phyloP scores from a whole-genome alignment of 1,284 basidiomycete species.

The Cryptococcus jaspeensis region DNA sequence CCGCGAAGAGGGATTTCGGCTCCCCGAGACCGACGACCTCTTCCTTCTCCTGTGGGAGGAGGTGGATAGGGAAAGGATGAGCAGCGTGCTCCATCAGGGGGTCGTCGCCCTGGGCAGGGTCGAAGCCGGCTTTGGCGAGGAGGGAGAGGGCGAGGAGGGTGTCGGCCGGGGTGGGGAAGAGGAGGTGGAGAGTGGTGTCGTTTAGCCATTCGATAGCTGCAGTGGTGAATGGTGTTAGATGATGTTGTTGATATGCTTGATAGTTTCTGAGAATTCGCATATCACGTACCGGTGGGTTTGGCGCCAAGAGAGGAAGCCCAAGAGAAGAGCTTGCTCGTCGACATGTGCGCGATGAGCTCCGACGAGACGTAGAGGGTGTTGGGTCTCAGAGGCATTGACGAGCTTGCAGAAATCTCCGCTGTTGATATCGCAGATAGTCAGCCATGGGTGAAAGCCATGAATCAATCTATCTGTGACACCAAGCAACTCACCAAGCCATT shows the following conservation, averaged over 20 bases:
- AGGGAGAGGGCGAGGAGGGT: slow-evolving; percentile 39
- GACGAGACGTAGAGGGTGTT: slow-evolving; percentile 39
- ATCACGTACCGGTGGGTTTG: slow-evolving; percentile 36
- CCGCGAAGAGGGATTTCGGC: slow-evolving; percentile 18
- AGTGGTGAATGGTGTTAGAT: not conserved
- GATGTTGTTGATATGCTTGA: not conserved
- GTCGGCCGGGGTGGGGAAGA: slow-evolving; percentile 38
- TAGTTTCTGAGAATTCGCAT: not conserved
- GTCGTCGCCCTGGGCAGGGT: slow-evolving; percentile 40
- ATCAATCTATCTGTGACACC: not conserved
- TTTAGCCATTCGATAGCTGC: slow-evolving; percentile 50
- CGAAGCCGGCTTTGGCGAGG: slow-evolving; percentile 46
- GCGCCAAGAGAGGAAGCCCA: slow-evolving; percentile 42
- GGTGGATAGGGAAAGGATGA: slow-evolving; percentile 35
- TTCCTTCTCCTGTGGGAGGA: slow-evolving; percentile 32
- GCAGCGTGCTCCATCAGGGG: slow-evolving; percentile 43
- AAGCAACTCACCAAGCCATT: slow-evolving; percentile 36
- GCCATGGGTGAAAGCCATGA: not conserved
- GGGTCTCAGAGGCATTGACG: slow-evolving; percentile 29
- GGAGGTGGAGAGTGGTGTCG: slow-evolving; percentile 41
- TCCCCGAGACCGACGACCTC: slow-evolving; percentile 16
- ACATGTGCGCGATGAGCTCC: slow-evolving; percentile 44
- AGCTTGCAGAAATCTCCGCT: slow-evolving; percentile 35
- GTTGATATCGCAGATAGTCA: not conserved
- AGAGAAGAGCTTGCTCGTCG: slow-evolving; percentile 44